Percentiles rank a stretch among this genome's conserved stretches.
These are phyloP conservation scores for Henningerozyma blattae DNA, from an alignment of 805 yeast species.

Conservation along the genomic window DNA sequence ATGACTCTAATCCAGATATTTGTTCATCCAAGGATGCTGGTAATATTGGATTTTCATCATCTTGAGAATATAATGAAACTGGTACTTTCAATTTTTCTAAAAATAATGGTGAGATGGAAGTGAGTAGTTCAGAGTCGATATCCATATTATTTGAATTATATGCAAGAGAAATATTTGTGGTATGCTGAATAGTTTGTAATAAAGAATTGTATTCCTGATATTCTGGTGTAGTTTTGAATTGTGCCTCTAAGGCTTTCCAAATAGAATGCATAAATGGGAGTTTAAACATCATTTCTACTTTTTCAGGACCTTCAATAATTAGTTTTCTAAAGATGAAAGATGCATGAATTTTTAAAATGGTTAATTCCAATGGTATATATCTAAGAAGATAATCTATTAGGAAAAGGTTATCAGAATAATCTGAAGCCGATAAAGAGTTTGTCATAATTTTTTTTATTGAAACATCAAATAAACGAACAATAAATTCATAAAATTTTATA, in stretches of 20 bases:
- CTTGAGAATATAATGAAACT: constrained; percentile 4
- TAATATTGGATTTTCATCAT: constrained; percentile 4
- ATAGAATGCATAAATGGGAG: not conserved
- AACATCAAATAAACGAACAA: not conserved
- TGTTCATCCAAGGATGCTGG: constrained; percentile 9
- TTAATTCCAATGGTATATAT: not conserved
- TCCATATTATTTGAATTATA: not conserved
- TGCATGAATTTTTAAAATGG: not conserved
- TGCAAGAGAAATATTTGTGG: not conserved
- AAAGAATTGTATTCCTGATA: not conserved
- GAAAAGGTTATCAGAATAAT: not conserved
- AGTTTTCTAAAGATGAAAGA: not conserved
- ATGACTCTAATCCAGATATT: constrained; percentile 10
- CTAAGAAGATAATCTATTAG: not conserved
- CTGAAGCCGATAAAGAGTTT: not conserved
- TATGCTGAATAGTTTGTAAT: not conserved
- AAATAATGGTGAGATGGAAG: constrained; percentile 8
- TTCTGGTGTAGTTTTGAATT: not conserved
- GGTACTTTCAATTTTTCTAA: constrained; percentile 16
- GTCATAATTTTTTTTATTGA: not conserved
- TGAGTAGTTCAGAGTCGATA: not conserved
- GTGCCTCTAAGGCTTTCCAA: too few relatives aligned
- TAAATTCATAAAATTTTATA: not conserved
- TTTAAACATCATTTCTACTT: not conserved
- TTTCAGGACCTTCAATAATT: not conserved